Evolutionary conservation across 2,329 filamentous ascomycete species (phyloP).

Genomic region (Emmonsia crescens): DNA sequence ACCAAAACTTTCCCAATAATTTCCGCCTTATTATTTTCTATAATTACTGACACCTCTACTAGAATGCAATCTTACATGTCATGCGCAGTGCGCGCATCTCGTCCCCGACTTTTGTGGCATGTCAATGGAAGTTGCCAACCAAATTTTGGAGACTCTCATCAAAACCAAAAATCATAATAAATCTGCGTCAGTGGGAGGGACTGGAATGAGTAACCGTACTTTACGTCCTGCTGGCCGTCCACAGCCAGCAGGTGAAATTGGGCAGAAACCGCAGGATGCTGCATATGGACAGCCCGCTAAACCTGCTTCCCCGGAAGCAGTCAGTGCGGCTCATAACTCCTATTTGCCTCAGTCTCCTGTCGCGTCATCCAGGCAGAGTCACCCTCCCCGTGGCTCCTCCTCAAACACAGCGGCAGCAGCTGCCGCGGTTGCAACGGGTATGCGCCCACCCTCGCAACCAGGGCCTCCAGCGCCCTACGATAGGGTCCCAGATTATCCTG

Average conservation of each 20-base stretch:
- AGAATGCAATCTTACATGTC: constrained; percentile 88
- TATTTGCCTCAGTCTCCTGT: constrained; percentile 38
- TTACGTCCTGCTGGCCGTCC: constrained; percentile 47
- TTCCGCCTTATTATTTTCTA: neutral
- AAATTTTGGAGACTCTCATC: constrained; percentile 79
- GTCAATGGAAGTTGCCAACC: constrained; percentile 94
- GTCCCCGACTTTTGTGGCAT: constrained; percentile 98
- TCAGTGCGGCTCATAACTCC: constrained; percentile 33
- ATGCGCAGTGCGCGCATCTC: constrained; percentile 83
- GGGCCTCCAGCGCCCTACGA: constrained; percentile 31
- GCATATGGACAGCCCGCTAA: constrained; percentile 27
- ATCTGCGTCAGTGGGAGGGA: constrained; percentile 36
- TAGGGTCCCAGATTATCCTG: constrained; percentile 34
- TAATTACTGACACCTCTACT: constrained; percentile 13
- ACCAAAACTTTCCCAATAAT: constrained; percentile 8
- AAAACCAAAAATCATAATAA: constrained; percentile 64
- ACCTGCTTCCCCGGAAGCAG: constrained; percentile 30
- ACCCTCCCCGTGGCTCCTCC: constrained; percentile 39
- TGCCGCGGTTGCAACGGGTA: constrained; percentile 38
- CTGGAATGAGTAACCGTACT: constrained; percentile 53
- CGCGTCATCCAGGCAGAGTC: constrained; percentile 31
- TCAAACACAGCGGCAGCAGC: constrained; percentile 38
- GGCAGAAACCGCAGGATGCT: constrained; percentile 26
- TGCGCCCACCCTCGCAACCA: constrained; percentile 34
- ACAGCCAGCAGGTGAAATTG: constrained; percentile 25